Conservation (phyloP, 2,329 filamentous ascomycete species). For the Aspergillus candidus region DNA sequence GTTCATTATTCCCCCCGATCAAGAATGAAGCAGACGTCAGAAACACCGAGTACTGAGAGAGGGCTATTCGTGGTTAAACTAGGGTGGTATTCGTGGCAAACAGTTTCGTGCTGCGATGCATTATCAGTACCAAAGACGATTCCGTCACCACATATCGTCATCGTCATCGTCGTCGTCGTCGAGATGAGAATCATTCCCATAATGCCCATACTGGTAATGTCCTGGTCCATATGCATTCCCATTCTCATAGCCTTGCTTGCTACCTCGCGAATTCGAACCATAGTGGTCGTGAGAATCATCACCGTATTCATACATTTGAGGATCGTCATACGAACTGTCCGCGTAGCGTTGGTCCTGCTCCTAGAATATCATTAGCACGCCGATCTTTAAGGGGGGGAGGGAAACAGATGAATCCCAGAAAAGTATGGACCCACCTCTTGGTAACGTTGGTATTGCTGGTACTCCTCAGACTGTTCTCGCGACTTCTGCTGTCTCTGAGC, state of each 20-base stretch:
- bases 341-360: constrained; percentile 29
- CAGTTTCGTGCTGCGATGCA: constrained; percentile 22
- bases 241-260: constrained; percentile 35
- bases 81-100: constrained; percentile 27
- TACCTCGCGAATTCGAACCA: constrained; percentile 32
- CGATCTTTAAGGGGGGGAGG: not conserved
- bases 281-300: constrained; percentile 36
- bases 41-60: constrained; percentile 4
- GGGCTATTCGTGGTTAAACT: no score
- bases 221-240: constrained; percentile 31
- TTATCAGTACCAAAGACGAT: constrained; percentile 18
- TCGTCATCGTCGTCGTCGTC: constrained; percentile 43
- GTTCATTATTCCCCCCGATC: constrained; percentile 1
- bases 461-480: constrained; percentile 38
- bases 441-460: constrained; percentile 42
- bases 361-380: constrained; percentile 7
- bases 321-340: constrained; percentile 44
- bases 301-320: constrained; percentile 48
- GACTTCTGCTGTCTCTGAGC: constrained; percentile 56
- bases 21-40: not conserved
- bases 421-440: constrained; percentile 36
- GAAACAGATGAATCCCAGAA: not conserved
- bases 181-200: constrained; percentile 37
- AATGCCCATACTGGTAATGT: constrained; percentile 36
- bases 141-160: constrained; percentile 43